phyloP scores from a whole-genome alignment of 441 rosid species.

The Adansonia madagascariensis region DNA sequence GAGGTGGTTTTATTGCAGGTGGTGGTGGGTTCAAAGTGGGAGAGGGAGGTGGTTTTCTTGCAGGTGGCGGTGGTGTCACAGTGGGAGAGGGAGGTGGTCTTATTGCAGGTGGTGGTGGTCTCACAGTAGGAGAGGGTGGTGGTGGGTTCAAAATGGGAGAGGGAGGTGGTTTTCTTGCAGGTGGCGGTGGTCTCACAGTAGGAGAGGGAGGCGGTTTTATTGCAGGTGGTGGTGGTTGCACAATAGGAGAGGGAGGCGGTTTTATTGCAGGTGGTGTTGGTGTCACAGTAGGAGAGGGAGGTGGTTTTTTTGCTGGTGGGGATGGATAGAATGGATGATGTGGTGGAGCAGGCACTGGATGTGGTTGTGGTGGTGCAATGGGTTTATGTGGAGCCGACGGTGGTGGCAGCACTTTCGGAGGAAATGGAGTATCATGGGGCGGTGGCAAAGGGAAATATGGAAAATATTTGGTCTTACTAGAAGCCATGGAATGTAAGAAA shows the following conservation, averaged over 20 bases:
- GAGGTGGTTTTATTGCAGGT: not conserved
- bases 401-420: constrained; percentile 32
- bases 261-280: constrained; percentile 34
- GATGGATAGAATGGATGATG: not conserved
- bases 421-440: constrained; percentile 29
- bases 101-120: no score
- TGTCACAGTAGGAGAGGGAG: constrained; percentile 25
- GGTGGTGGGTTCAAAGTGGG: not conserved
- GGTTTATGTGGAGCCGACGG: constrained; percentile 33
- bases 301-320: constrained; percentile 34
- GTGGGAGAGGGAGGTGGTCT: no score
- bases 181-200: not conserved
- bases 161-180: not conserved
- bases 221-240: not conserved
- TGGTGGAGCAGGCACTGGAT: constrained; percentile 32
- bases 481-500: constrained; percentile 43
- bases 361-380: constrained; percentile 35
- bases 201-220: no score
- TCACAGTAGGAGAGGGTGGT: no score
- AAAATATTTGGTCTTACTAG: constrained; percentile 33
- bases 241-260: constrained; percentile 25
- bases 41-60: no score
- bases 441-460: constrained; percentile 53
- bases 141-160: no score
- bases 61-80: no score